Evolutionary conservation across 768 basidiomycete species (phyloP).

Genomic region (Harrya chromipes): DNA sequence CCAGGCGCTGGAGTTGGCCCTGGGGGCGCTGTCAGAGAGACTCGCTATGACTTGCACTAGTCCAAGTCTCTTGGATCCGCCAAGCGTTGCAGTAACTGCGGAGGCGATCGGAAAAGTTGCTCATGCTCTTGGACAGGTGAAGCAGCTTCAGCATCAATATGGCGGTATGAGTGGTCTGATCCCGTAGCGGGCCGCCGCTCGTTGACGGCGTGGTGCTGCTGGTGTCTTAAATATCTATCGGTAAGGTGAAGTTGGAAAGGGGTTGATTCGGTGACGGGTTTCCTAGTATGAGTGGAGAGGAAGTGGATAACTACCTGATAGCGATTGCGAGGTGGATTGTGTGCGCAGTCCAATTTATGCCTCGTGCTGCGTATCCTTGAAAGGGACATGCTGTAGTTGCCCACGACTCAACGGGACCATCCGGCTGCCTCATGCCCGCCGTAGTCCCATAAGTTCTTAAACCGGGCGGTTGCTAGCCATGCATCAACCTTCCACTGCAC

Average conservation of each 20-base stretch:
- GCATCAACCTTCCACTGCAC: conserved; percentile 16
- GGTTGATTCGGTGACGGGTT: background rate
- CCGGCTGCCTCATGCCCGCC: conserved; percentile 28
- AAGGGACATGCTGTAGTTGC: too few relatives aligned
- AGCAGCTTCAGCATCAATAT: conserved; percentile 48
- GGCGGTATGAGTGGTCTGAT: conserved; percentile 8
- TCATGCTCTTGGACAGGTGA: conserved; percentile 58
- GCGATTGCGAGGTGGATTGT: background rate
- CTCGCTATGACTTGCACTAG: conserved; percentile 44
- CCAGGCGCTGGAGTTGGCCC: conserved; percentile 49
- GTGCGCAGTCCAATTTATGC: background rate
- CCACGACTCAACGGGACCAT: conserved; percentile 8
- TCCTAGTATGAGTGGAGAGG: background rate
- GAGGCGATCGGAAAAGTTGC: conserved; percentile 67
- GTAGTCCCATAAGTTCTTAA: conserved; percentile 27
- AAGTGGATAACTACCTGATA: background rate
- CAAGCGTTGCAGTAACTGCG: conserved; percentile 54
- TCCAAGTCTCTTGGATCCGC: conserved; percentile 40
- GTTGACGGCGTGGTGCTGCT: conserved; percentile 11
- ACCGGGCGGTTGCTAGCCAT: conserved; percentile 6
- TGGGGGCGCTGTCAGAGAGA: conserved; percentile 50
- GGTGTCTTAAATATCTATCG: background rate
- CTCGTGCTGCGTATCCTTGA: conserved; percentile 10
- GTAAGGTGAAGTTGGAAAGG: background rate
- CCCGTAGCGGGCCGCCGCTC: conserved; percentile 8